Base-by-base conservation (phyloP, 108 stramenopile species). In the Skeletonema potamos region DNA sequence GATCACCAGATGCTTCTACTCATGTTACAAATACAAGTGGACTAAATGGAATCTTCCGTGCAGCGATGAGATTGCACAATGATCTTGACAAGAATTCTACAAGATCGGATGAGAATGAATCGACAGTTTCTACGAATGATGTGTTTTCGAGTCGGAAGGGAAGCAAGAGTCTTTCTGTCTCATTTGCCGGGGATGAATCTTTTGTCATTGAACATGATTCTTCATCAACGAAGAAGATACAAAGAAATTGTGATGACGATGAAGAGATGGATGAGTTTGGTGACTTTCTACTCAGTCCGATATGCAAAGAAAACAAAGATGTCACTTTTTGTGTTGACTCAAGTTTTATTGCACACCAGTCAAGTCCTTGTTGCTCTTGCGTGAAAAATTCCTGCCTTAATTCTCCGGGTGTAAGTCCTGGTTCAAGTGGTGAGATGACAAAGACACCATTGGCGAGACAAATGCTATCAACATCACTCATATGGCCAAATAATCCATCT, bases 181-280 rank as follows among this genome's bases (percentile, higher is more conserved):
- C 74, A 27, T 75, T 75, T 67, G 74, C 74, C 11, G 9, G 20
- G 48, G 74, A 60, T 66, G 67, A 66, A 29, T 75, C 74, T 13
- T 75, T 75, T 62, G 59, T 27, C 27, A 66, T 30, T 44, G 10
- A 51, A 33, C 22, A 66, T 18, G 17, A 22, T 12, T 54, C 71
- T 22, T 65, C 64, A 27, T 33, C 27, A 6, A 15, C 9, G 6
- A 26, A 34, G 1, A 65, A 51, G 11, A 1, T 15, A 30, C 46
- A 28, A n/a, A n/a, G 17, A 15, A 4, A 9, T 62, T 34, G 34
- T 34, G 7, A 4, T 10, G 32, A 30, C 17, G 30, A 66, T 33
- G 6, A 43, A 12, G 17, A 30, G 3, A 29, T 43, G 27, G 56
- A 51, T 29, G 74, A 48, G 36, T 57, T 74, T 27, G 27, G 48